Evolutionary conservation across 768 basidiomycete genomes (phyloP), one percentile per base, ranked within the genome.

Genomic region (Lactifluus volemus): DNA sequence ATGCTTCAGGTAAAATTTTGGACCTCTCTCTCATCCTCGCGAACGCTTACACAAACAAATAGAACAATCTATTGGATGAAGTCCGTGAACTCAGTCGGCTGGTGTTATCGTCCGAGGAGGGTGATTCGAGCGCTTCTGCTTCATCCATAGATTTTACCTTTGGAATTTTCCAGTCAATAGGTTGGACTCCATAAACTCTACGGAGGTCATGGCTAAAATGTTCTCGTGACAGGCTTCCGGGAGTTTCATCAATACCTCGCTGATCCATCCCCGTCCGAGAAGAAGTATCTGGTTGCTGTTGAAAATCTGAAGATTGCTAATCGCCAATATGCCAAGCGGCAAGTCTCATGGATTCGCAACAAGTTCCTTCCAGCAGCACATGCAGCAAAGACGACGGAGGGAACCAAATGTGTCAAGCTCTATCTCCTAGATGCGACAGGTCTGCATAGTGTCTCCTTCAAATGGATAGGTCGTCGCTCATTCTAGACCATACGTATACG

Each of bases 111-210:
- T 48, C 58, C 1, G 25, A 59, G 14, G n/a, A 44, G 29, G 34
- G 6, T 7, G 36, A 53, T 1, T 11, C 29, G 19, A 49, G 42
- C 39, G 17, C 50, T 15, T 5, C 32, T 2, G 21, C 64, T 3
- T 38, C 55, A 32, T 32, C 32, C 1, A 36, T 72, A n/a, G 82
- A 93, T 68, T 88, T 84, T 67, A 89, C 89, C 0, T 72, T 86
- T 10, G 96, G 97, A 1, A 89, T 98, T 59, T 98, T 89, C 72
- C 97, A 99, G 71, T 83, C 92, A 0, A 99, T 99, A 61, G 96
- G 95, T 89, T 68, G 47, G 72, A 1, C 41, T 17, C 42, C 44
- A 67, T 53, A 21, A 14, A 19, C 17, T 17, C 53, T 21, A 9
- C 10, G 15, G 14, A 41, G 17, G 36, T 58, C 41, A 14, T 12